phyloP scores from a whole-genome alignment of 148 eudicot species.

The Persicaria tinctoria region DNA sequence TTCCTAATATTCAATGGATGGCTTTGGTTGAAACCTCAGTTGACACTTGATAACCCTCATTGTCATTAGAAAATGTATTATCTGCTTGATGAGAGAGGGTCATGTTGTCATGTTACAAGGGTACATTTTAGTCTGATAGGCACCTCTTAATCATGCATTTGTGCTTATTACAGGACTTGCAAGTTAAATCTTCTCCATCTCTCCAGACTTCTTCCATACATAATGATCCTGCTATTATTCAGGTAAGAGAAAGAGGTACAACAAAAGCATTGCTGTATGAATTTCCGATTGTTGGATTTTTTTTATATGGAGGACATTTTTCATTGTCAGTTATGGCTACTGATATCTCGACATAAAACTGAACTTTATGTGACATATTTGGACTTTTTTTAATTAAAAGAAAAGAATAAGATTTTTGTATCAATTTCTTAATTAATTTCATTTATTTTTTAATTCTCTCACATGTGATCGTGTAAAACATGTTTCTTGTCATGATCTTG shows the following conservation, averaged over 20 bases:
- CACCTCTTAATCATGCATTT: slow-evolving; percentile 1
- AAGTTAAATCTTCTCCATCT: slow-evolving; percentile 50
- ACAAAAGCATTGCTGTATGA: not conserved
- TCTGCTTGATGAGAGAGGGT: not conserved
- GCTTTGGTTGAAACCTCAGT: not conserved
- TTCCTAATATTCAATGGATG: not conserved
- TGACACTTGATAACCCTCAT: not conserved
- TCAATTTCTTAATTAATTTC: not conserved
- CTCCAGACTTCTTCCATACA: slow-evolving; percentile 33
- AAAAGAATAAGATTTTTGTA: not conserved
- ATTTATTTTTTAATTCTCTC: not conserved
- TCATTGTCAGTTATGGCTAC: not conserved
- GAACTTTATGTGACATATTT: not conserved
- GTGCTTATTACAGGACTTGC: slow-evolving; percentile 41
- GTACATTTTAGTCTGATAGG: not conserved
- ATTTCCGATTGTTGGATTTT: not conserved
- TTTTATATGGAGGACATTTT: not conserved
- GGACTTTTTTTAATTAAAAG: not conserved
- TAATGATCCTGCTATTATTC: slow-evolving; percentile 65
- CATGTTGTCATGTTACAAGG: not conserved
- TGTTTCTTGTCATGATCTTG: not conserved
- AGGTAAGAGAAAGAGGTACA: slow-evolving; percentile 24
- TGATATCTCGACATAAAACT: not conserved
- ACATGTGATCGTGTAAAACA: not conserved
- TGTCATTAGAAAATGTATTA: not conserved